phyloP scores from a whole-genome alignment of 148 eudicot species.

The Rhododendron mucronatum region DNA sequence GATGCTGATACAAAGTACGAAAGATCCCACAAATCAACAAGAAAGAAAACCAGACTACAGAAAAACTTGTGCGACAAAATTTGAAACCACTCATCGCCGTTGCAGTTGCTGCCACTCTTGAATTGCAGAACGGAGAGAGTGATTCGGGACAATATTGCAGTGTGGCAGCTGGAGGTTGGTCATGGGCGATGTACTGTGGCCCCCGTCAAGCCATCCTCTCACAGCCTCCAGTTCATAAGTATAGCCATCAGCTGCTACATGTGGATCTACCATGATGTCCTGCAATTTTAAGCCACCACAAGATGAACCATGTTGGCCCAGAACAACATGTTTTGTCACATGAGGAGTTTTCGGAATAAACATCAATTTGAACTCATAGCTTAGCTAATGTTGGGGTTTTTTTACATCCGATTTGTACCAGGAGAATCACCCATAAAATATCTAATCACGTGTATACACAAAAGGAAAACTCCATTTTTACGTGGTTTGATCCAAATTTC shows the following conservation, averaged over 20 bases:
- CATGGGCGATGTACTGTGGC: conserved; percentile 82
- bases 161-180: conserved; percentile 59
- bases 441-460: background rate
- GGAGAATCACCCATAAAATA: background rate
- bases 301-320: no score
- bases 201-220: conserved; percentile 75
- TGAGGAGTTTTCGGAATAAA: no score
- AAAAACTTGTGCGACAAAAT: no score
- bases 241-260: conserved; percentile 83
- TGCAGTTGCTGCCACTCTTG: conserved; percentile 67
- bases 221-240: conserved; percentile 86
- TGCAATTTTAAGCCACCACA: conserved; percentile 20
- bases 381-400: background rate
- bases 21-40: no score
- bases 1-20: no score
- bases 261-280: conserved; percentile 91
- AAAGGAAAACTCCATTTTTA: background rate
- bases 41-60: no score
- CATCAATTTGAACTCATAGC: no score
- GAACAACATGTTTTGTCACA: no score
- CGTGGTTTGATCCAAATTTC: background rate
- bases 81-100: no score
- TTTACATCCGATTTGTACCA: background rate
- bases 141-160: conserved; percentile 64
- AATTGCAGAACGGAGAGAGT: conserved; percentile 79